phyloP scores from a whole-genome alignment of 2,329 filamentous ascomycete genomes.

The Aspergillus arachidicola region DNA sequence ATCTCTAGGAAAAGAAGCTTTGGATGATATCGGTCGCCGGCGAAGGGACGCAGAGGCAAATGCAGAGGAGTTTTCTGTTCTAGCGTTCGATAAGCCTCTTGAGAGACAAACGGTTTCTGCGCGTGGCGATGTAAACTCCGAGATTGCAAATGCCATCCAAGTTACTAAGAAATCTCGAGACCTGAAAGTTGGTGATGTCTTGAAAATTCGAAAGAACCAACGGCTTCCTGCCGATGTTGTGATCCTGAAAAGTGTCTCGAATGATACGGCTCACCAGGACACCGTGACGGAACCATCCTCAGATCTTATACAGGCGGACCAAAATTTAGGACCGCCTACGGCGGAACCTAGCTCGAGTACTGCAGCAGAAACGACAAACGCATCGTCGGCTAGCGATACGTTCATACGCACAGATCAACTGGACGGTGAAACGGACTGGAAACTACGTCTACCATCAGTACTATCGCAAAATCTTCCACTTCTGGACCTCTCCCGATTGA shows the following conservation, averaged over 20 bases:
- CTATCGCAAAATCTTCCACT: constrained; percentile 77
- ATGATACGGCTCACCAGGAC: constrained; percentile 44
- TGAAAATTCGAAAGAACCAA: constrained; percentile 89
- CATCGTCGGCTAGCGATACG: constrained; percentile 69
- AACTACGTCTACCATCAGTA: constrained; percentile 82
- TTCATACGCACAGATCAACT: constrained; percentile 98
- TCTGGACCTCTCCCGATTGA: constrained; percentile 67
- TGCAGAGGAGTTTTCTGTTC: constrained; percentile 79
- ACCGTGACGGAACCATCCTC: constrained; percentile 25
- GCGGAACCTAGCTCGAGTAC: constrained; percentile 17
- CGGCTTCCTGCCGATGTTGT: constrained; percentile 93
- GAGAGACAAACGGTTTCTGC: constrained; percentile 12
- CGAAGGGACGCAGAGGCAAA: constrained; percentile 92
- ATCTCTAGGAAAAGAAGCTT: constrained; percentile 92
- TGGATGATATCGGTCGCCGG: constrained; percentile 86
- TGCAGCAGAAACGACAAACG: constrained; percentile 32
- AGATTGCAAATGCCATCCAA: constrained; percentile 57
- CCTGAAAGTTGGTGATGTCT: constrained; percentile 90
- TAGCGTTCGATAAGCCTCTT: constrained; percentile 63
- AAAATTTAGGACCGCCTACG: constrained; percentile 22
- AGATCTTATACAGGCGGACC: constrained; percentile 29
- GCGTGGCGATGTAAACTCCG: constrained; percentile 15
- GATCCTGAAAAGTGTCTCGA: constrained; percentile 79
- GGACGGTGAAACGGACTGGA: constrained; percentile 98
- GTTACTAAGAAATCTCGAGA: constrained; percentile 80